These are phyloP conservation scores for Penicillium aurantiogriseum DNA, from an alignment of 2,329 filamentous ascomycete genomes.

Conservation along the genomic window DNA sequence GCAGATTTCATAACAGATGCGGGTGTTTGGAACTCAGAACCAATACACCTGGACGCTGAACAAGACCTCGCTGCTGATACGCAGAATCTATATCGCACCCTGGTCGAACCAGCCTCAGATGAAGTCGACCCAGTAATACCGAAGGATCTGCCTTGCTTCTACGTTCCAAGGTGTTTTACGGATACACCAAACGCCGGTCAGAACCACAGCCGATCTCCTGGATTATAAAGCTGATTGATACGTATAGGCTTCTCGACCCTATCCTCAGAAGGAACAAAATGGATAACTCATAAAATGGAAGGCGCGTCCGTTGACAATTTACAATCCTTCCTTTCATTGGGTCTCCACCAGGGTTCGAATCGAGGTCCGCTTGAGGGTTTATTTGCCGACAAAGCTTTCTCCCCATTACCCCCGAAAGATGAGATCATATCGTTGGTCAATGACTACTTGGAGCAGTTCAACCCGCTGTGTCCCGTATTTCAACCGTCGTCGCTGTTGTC, in stretches of 20 bases:
- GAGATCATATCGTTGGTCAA: neutral
- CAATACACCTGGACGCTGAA: neutral
- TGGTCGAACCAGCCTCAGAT: neutral
- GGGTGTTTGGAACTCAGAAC: neutral
- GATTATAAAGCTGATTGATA: neutral
- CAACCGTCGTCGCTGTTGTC: neutral
- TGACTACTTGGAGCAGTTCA: neutral
- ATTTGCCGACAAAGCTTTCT: neutral
- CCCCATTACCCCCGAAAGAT: neutral
- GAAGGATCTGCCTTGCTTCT: neutral
- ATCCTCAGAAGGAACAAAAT: neutral
- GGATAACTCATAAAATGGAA: neutral
- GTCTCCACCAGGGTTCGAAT: neutral
- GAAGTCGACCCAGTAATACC: neutral
- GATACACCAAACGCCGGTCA: neutral
- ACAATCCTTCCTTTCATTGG: neutral
- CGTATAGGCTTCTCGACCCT: neutral
- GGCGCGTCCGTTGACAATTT: neutral
- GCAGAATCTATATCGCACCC: neutral
- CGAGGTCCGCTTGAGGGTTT: neutral
- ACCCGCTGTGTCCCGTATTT: neutral
- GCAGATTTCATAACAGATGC: neutral
- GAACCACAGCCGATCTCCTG: neutral
- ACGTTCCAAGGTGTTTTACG: neutral
- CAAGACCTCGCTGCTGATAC: neutral